Base-by-base conservation (phyloP, 1,139 yeast species). In the Zygosaccharomyces pseudobailii region DNA sequence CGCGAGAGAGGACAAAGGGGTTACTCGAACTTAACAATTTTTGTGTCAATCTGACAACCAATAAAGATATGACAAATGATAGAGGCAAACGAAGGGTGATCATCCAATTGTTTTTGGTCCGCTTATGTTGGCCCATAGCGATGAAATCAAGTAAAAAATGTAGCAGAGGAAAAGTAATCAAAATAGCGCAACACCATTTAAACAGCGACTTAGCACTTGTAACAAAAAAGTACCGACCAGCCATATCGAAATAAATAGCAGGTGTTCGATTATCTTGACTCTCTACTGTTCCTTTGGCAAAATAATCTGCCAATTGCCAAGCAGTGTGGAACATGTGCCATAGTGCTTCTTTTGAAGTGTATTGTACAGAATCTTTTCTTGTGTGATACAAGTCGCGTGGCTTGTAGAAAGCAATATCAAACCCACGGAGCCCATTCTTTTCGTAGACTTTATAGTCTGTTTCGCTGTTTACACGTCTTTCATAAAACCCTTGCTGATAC, bases 381-480 rank as follows among this genome's bases (percentile, higher is more conserved):
- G 97, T 89, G 61, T 90, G 97, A 59, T 90, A 90, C 42, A 86
- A 69, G 46, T 87, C 81, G 60, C 97, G 76, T 21, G 96, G 96
- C 54, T 76, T 78, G 58, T 76, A 82, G 56, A 82, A 82, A 1
- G 87, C 87, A 49, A 79, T 78, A 65, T 90, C 97, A 59, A 90
- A 74, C 6, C 97, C 97, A 55, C 95, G 76, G 42, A 87, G 65
- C 0, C 95, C 95, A 38, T 75, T 68, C 44, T 75, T 75, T 44
- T 72, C 70, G 62, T 88, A 89, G 5, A 87, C 80, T 54, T 79
- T 79, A 66, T 84, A 90, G 62, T 90, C 97, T 1, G 97, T 90
- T 65, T 88, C 94, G 57, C 94, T 84, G 45, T 75, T 77, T 39
- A 90, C 78, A 36, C 84, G 63, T n/a, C 86, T 80, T 49, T 79